Percentiles rank a stretch among this genome's conserved stretches.
These are phyloP conservation scores for Syncephalastrum monosporum DNA, from an alignment of 371 early-diverging fungal species.

Conservation along the genomic window DNA sequence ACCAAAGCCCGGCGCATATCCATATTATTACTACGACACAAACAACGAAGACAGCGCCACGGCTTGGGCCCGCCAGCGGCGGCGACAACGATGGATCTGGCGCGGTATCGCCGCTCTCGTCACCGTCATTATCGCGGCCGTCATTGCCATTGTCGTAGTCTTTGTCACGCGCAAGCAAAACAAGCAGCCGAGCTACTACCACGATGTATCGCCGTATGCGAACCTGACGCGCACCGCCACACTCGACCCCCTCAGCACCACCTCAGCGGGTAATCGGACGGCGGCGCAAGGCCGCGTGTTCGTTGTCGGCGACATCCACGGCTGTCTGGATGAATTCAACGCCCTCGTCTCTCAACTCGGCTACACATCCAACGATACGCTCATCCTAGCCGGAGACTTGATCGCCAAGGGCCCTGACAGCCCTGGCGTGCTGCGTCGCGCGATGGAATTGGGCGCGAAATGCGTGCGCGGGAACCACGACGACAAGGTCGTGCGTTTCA, in stretches of 20 bases:
- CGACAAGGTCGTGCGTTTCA: constrained; percentile 66
- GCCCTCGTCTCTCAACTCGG: constrained; percentile 44
- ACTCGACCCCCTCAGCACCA: constrained; percentile 5
- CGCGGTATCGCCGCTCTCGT: constrained; percentile 6
- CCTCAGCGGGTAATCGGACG: constrained; percentile 3
- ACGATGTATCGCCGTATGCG: constrained; percentile 36
- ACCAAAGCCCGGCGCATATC: too few species aligned
- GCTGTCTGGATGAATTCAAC: constrained; percentile 55
- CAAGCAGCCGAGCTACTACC: background rate
- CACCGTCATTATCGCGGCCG: constrained; percentile 5
- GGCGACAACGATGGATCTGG: constrained; percentile 3
- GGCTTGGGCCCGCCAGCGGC: background rate
- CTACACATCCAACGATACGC: constrained; percentile 47
- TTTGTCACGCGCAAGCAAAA: constrained; percentile 9
- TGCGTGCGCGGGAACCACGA: constrained; percentile 81
- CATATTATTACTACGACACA: too few species aligned
- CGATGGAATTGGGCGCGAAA: constrained; percentile 47
- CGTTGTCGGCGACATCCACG: constrained; percentile 78
- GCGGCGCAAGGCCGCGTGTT: constrained; percentile 40
- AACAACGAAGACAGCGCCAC: too few species aligned
- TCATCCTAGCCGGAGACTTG: constrained; percentile 71
- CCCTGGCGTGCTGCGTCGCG: constrained; percentile 57
- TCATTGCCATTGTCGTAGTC: constrained; percentile 8
- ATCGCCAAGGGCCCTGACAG: constrained; percentile 71
- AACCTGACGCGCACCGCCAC: constrained; percentile 31